A percentile compares a stretch with the other conserved stretches of the same genome.
Evolutionary conservation across 179 eudicot species (phyloP).

Genomic region (Beta lomatogona): DNA sequence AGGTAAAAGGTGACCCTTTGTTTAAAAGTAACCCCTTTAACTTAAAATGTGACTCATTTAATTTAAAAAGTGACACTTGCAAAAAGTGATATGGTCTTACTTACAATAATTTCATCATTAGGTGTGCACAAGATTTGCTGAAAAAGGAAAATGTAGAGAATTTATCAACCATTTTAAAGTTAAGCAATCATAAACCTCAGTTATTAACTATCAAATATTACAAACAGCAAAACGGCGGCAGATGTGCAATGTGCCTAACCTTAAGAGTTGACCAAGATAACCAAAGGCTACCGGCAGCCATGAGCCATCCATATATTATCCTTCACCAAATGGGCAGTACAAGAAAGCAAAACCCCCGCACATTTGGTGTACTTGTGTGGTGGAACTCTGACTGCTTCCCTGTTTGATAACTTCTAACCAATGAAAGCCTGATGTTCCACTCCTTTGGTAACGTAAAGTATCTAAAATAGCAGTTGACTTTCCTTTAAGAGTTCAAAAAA

Average conservation of each 20-base stretch:
- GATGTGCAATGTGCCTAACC: slow-evolving; percentile 22
- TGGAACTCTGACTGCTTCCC: slow-evolving; percentile 14
- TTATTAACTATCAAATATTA: slow-evolving; percentile 22
- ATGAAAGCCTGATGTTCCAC: background rate
- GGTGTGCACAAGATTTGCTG: background rate
- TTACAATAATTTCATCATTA: too few species aligned
- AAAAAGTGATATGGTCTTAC: too few species aligned
- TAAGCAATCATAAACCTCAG: slow-evolving; percentile 26
- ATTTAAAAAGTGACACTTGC: too few species aligned
- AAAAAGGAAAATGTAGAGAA: slow-evolving; percentile 11
- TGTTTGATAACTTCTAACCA: slow-evolving; percentile 10
- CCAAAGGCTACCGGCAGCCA: slow-evolving; percentile 20
- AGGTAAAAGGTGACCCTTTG: too few species aligned
- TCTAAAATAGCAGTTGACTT: background rate
- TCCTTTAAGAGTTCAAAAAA: background rate
- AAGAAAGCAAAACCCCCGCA: slow-evolving; percentile 20
- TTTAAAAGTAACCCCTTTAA: too few species aligned
- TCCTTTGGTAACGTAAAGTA: background rate
- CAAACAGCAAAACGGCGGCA: slow-evolving; percentile 20
- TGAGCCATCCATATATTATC: slow-evolving; percentile 20
- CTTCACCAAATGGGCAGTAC: slow-evolving; percentile 21
- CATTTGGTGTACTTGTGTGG: slow-evolving; percentile 5
- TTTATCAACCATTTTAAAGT: slow-evolving; percentile 18
- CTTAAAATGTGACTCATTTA: too few species aligned
- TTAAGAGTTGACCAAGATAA: slow-evolving; percentile 28